Conservation (phyloP, 805 yeast species). For the Yarrowia bubula region DNA sequence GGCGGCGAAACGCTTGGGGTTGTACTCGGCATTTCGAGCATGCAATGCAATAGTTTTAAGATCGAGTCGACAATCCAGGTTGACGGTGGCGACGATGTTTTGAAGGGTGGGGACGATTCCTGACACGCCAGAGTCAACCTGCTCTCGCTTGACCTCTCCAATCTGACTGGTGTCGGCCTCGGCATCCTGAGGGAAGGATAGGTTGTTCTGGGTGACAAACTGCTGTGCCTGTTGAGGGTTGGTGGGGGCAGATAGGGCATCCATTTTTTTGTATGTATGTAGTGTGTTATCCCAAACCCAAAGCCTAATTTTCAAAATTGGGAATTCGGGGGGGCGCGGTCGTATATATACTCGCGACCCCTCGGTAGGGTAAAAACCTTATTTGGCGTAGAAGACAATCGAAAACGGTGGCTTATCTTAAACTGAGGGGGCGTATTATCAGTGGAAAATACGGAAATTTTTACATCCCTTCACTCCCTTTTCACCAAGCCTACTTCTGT, state of each 20-base stretch:
- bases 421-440: not conserved
- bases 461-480: not conserved
- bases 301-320: slow-evolving; percentile 20
- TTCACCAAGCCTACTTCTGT: not conserved
- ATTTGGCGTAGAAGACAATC: slow-evolving; percentile 1
- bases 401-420: not conserved
- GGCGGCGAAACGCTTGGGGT: slow-evolving; percentile 97
- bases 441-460: no score
- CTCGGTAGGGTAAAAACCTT: slow-evolving; percentile 25
- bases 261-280: slow-evolving; percentile 53
- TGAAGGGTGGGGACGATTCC: slow-evolving; percentile 92
- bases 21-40: slow-evolving; percentile 98
- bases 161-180: slow-evolving; percentile 27
- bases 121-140: slow-evolving; percentile 65
- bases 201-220: slow-evolving; percentile 49
- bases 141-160: slow-evolving; percentile 31
- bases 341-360: slow-evolving; percentile 21
- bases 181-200: slow-evolving; percentile 24
- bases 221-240: slow-evolving; percentile 75
- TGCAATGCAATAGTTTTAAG: slow-evolving; percentile 95
- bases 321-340: slow-evolving; percentile 9
- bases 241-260: slow-evolving; percentile 70
- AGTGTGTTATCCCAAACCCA: slow-evolving; percentile 27
- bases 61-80: slow-evolving; percentile 92
- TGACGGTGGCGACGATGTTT: slow-evolving; percentile 97